Conservation (phyloP, 2,329 filamentous ascomycete species). For the Colletotrichum paranaense region DNA sequence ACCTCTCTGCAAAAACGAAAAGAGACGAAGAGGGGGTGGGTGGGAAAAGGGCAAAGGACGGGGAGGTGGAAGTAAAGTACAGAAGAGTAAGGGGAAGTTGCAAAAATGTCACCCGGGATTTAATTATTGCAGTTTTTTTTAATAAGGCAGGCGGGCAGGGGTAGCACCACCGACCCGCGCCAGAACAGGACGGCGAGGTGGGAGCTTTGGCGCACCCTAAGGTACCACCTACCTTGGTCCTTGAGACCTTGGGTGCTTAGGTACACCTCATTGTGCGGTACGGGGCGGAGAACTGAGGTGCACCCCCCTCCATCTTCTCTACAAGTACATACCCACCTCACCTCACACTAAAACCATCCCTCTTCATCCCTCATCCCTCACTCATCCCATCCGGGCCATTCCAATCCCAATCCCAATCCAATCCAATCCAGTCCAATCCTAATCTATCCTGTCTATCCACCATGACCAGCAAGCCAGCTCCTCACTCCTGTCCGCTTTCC, state of each 20-base stretch:
- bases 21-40: slow-evolving; percentile 14
- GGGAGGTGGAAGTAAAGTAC: slow-evolving; percentile 27
- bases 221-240: no score
- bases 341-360: background rate
- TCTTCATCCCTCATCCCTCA: background rate
- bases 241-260: no score
- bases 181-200: slow-evolving; percentile 26
- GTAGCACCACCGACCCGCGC: slow-evolving; percentile 32
- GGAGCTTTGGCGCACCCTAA: slow-evolving; percentile 3
- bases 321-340: background rate
- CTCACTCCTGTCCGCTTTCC: slow-evolving; percentile 11
- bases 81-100: slow-evolving; percentile 35
- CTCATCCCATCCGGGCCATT: background rate
- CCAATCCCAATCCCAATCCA: background rate
- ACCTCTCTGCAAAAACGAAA: slow-evolving; percentile 22
- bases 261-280: no score
- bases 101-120: slow-evolving; percentile 36
- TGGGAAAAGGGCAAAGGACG: slow-evolving; percentile 12
- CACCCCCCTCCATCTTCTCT: slow-evolving; percentile 4
- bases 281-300: background rate
- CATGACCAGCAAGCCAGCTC: no score
- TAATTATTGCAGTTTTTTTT: slow-evolving; percentile 37
- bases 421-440: background rate
- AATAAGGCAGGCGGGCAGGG: slow-evolving; percentile 35
- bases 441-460: slow-evolving; percentile 1